phyloP scores from a whole-genome alignment of 2,329 filamentous ascomycete genomes.

The Colletotrichum musicola region DNA sequence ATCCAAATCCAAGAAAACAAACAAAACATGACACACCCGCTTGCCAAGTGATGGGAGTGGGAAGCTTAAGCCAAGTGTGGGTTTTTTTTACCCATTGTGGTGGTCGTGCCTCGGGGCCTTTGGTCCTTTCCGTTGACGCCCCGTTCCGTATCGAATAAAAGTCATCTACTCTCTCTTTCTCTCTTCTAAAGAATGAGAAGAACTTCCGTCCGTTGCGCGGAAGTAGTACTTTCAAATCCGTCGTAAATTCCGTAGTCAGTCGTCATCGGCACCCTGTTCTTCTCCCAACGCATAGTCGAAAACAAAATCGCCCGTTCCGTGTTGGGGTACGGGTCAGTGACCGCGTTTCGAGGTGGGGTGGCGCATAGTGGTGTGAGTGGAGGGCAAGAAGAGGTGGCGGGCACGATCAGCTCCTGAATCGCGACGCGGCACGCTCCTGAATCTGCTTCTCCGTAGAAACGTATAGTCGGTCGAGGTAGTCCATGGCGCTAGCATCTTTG shows the following conservation, averaged over 20 bases:
- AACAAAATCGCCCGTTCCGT: neutral
- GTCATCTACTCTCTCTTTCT: slow-evolving; percentile 33
- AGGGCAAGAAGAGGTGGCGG: neutral
- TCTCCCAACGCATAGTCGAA: neutral
- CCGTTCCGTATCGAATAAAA: slow-evolving; percentile 30
- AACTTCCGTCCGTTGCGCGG: slow-evolving; percentile 21
- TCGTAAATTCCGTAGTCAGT: slow-evolving; percentile 34
- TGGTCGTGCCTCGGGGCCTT: slow-evolving; percentile 19
- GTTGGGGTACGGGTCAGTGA: slow-evolving; percentile 11
- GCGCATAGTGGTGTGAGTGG: neutral
- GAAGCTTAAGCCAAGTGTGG: slow-evolving; percentile 28
- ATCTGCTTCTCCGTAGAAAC: slow-evolving; percentile 85
- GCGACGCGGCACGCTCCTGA: slow-evolving; percentile 69
- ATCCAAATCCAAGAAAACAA: neutral
- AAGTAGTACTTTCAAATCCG: slow-evolving; percentile 30
- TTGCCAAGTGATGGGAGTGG: slow-evolving; percentile 28
- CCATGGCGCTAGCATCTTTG: slow-evolving; percentile 86
- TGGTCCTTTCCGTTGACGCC: slow-evolving; percentile 20
- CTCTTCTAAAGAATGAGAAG: slow-evolving; percentile 35
- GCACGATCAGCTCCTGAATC: slow-evolving; percentile 52
- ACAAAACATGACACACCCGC: slow-evolving; percentile 33
- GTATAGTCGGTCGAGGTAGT: slow-evolving; percentile 85
- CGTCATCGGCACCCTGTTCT: slow-evolving; percentile 7
- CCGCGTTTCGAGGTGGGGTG: slow-evolving; percentile 5
- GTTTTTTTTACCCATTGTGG: slow-evolving; percentile 8